Base-by-base conservation (phyloP, 2,329 filamentous ascomycete species). In the Neofusicoccum sp. region DNA sequence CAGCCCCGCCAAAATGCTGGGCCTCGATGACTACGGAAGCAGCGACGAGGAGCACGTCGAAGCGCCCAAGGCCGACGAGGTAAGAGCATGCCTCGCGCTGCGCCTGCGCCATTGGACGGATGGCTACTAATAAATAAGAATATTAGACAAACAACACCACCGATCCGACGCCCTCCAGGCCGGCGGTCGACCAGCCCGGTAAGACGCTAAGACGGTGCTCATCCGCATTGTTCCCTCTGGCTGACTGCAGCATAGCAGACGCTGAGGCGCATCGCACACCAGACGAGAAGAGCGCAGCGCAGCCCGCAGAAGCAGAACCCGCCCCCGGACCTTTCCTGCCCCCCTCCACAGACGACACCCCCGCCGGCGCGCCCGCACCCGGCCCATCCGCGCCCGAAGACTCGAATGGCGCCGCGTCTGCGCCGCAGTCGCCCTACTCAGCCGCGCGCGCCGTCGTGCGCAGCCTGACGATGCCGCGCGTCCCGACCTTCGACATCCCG, bases 401-500 rank as follows among this genome's bases (percentile, higher is more conserved):
- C n/a, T 14, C 58, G 40, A 58, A 44, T 33, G 63, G 68, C 57
- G 63, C 66, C 57, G 41, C 41, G 61, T 66, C 63, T 62, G 65
- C 68, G 58, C 74, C 68, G 28, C 71, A 69, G 57, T 93, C 89
- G 1, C 89, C 89, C 1, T 91, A 91, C 75, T 84, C 87, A 1
- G 77, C 83, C 48, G 83, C 81, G 63, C 86, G 89, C 65, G 80
- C 85, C 30, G 76, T 86, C 24, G 77, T 91, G 14, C 88, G 87
- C 66, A 84, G 88, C 67, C 83, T 93, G 43, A 95, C 90, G 26
- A 81, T 93, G 44, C 90, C 90, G 2, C 80, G 85, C 2, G 75
- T 87, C 3, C 86, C 90, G 1, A 87, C 91, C 74, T 85, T 91
- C 68, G 80, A 86, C 66, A 91, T 95, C 63, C 90, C 90, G 0